A percentile compares a stretch with the other conserved stretches of the same genome.
Evolutionary conservation across 2,329 filamentous ascomycete genomes (phyloP).

Genomic region (Microdochium trichocladiopsis): DNA sequence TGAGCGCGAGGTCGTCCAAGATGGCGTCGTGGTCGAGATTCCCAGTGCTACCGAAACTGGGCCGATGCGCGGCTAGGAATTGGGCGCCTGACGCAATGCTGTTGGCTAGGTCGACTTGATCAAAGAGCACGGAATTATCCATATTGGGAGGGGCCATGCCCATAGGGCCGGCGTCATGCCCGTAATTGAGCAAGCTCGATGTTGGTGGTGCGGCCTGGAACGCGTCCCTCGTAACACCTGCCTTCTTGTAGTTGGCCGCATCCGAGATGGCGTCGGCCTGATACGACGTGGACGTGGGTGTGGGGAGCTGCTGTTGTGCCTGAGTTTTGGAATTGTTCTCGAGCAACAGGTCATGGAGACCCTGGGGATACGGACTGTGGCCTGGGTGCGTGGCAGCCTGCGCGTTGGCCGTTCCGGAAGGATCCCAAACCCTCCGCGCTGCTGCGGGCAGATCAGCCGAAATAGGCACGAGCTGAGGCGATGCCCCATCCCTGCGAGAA

Average conservation of each 20-base stretch:
- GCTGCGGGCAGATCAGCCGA: not conserved
- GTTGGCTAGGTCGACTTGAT: slow-evolving; percentile 8
- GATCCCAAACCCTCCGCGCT: not conserved
- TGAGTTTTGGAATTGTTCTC: not conserved
- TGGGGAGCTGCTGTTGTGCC: not conserved
- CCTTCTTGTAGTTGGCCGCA: no score
- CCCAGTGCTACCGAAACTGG: slow-evolving; percentile 12
- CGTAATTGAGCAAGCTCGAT: not conserved
- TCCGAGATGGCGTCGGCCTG: not conserved
- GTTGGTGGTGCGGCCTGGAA: not conserved
- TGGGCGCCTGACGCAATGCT: slow-evolving; percentile 5
- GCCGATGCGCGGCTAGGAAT: slow-evolving; percentile 6
- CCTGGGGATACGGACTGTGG: not conserved
- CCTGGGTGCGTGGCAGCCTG: not conserved
- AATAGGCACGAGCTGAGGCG: not conserved
- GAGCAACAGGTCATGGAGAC: not conserved
- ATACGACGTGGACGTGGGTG: not conserved
- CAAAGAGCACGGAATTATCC: slow-evolving; percentile 1
- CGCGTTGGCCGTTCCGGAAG: not conserved
- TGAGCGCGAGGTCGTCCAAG: slow-evolving; percentile 44
- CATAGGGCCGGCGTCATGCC: not conserved
- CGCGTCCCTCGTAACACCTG: not conserved
- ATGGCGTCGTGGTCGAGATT: slow-evolving; percentile 42
- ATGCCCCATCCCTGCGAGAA: not conserved
- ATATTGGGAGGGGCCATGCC: not conserved